Evolutionary conservation across 257 asterid genomes (phyloP).

Genomic region (Salvia miltiorrhiza): DNA sequence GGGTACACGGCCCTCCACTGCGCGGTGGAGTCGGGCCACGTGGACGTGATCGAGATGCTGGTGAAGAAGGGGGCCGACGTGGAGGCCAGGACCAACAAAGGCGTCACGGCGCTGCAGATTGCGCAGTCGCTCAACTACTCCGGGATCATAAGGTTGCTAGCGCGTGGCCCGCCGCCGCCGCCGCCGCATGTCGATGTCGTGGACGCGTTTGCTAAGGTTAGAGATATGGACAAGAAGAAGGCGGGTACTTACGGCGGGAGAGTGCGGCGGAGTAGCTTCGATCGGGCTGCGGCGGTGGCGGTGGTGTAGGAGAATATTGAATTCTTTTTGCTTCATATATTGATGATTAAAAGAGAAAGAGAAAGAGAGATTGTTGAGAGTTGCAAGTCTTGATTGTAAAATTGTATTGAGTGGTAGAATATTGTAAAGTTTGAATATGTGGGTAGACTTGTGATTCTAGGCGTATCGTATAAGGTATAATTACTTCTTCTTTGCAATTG

Average conservation of each 20-base stretch:
- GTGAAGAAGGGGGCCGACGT: slow-evolving; percentile 70
- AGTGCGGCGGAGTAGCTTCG: slow-evolving; percentile 45
- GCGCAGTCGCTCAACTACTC: slow-evolving; percentile 54
- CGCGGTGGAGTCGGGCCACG: slow-evolving; percentile 68
- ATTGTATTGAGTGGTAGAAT: neutral
- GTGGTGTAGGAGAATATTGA: slow-evolving; percentile 33
- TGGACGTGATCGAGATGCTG: slow-evolving; percentile 57
- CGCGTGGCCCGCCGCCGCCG: slow-evolving; percentile 27
- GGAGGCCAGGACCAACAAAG: slow-evolving; percentile 58
- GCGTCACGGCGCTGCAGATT: slow-evolving; percentile 51
- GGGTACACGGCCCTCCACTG: slow-evolving; percentile 77
- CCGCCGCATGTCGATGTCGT: neutral
- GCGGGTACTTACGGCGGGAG: slow-evolving; percentile 26
- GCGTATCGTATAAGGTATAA: no score
- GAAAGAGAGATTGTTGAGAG: neutral
- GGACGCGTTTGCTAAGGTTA: slow-evolving; percentile 21
- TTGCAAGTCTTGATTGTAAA: neutral
- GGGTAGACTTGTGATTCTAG: neutral
- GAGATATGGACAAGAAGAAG: slow-evolving; percentile 51
- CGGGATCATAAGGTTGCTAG: slow-evolving; percentile 57
- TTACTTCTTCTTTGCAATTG: no score
- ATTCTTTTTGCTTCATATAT: neutral
- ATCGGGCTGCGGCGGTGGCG: slow-evolving; percentile 38
- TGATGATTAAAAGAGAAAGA: neutral
- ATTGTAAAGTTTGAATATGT: slow-evolving; percentile 1